Base-by-base conservation (phyloP, 441 rosid species). In the Aquilaria agallochum region DNA sequence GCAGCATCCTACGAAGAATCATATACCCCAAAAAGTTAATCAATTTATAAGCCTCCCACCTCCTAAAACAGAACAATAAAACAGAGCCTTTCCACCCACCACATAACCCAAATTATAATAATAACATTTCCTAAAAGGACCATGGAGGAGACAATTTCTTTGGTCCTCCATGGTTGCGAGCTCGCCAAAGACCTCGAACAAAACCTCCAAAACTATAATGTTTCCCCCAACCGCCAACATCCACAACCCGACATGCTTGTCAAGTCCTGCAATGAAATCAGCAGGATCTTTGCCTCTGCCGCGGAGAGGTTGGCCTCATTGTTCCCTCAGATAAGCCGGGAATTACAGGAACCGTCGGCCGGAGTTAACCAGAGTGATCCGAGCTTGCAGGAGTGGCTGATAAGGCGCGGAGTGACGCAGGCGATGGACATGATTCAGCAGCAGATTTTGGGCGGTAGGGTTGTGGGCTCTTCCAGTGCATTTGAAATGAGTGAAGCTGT, bases 101-200 rank as follows among this genome's bases (percentile, higher is more conserved):
- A 20, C 27, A 20, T 20, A 20, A 20, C 27, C 27, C 27, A 20
- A 20, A 20, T 20, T 20, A 20, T 20, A 20, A 20, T 20, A 20
- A 20, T 20, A 20, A 20, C 27, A 20, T 20, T 20, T 20, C 27
- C 27, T 20, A 20, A 20, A 44, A n/a, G 31, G 32, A 47, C 30
- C 31, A 80, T 92, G 88, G 87, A 82, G 36, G 82, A 80, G 15
- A 54, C 59, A 20, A 56, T 90, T 57, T 65, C 87, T 62, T 45
- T 78, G 60, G 72, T 90, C 63, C 75, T 76, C 34, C 73, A 64
- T 0, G 98, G 92, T 2, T 72, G 88, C 70, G 74, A 71, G 20
- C 67, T 81, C 12, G 94, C 80, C 9, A 73, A 70, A 51, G 81
- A 76, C 5, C 86, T 90, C 34, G 90, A 88, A 68, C 59, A 81